Evolutionary conservation across 2,329 filamentous ascomycete species (phyloP).

Genomic region (Exophiala sp.): DNA sequence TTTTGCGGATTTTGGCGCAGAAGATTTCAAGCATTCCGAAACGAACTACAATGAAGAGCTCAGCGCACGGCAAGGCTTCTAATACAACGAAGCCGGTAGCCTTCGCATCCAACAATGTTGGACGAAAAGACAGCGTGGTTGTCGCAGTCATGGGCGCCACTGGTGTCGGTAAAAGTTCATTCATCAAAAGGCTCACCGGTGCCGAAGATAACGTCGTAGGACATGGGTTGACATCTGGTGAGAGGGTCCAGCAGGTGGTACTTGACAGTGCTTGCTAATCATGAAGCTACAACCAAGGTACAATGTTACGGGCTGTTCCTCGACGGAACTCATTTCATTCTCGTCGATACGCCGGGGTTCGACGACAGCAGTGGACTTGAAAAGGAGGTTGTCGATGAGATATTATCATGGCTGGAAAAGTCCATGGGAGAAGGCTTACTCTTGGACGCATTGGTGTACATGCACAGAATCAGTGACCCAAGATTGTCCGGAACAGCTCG

Average conservation of each 20-base stretch:
- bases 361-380: slow-evolving; percentile 9
- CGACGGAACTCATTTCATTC: neutral
- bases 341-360: slow-evolving; percentile 21
- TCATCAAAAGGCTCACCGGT: slow-evolving; percentile 8
- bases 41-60: no score
- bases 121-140: neutral
- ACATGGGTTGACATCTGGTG: neutral
- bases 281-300: neutral
- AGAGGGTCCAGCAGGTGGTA: no score
- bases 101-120: no score
- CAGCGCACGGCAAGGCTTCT: no score
- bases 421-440: neutral
- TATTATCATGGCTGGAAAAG: slow-evolving; percentile 8
- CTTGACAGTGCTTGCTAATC: no score
- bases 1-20: no score
- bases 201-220: neutral
- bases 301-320: neutral
- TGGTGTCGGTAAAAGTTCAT: slow-evolving; percentile 12
- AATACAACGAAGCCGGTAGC: no score
- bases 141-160: slow-evolving; percentile 14
- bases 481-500: slow-evolving; percentile 7
- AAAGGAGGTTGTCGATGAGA: slow-evolving; percentile 3
- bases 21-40: no score
- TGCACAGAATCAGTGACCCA: slow-evolving; percentile 7
- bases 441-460: slow-evolving; percentile 4